Base-by-base conservation (phyloP, 2,329 filamentous ascomycete genomes). In the Sporothrix humicola region DNA sequence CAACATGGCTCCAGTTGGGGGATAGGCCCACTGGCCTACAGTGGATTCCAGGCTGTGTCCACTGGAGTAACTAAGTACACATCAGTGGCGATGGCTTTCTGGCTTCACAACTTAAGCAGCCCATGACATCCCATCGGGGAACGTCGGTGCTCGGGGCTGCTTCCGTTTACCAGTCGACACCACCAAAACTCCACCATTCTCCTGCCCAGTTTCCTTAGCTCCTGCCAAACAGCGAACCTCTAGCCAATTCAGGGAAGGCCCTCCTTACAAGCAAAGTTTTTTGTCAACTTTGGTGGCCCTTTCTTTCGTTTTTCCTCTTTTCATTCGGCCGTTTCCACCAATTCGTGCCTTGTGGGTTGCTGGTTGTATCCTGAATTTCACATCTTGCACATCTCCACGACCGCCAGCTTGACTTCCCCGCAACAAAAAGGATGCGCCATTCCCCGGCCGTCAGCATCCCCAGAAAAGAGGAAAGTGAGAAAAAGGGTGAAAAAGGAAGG, bases 341-440 rank as follows among this genome's bases (percentile, higher is more conserved):
- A 59, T 37, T 17, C 17, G 56, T 42, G 56, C 56, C 56, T 37
- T 59, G 56, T 59, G 23, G 6, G 12, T n/a, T 52, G 48, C n/a
- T 52, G 15, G 15, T n/a, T 8, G 50, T 17, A 15, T 15, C 50
- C 52, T 20, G 12, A 4, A 58, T 58, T 58, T 9, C 56, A 58
- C 6, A 23, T 26, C 54, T 31, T 15, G 2, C 54, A 23, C 56
- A 37, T n/a, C 56, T 26, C 20, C 10, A 13, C 23, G 23, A 37
- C 31, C 31, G 7, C 31, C 31, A 37, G 23, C 23, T 26, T 26
- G 23, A 15, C 12, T 58, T 58, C 56, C 56, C 56, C 56, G 56
- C 56, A 59, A 59, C 56, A 17, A 7, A 59, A 59, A 59, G 56
- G 56, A 59, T 59, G 56, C 56, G 56, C 56, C 23, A 59, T 59